Base-by-base conservation (phyloP, 148 eudicot species). In the Nepenthes mirabilis region DNA sequence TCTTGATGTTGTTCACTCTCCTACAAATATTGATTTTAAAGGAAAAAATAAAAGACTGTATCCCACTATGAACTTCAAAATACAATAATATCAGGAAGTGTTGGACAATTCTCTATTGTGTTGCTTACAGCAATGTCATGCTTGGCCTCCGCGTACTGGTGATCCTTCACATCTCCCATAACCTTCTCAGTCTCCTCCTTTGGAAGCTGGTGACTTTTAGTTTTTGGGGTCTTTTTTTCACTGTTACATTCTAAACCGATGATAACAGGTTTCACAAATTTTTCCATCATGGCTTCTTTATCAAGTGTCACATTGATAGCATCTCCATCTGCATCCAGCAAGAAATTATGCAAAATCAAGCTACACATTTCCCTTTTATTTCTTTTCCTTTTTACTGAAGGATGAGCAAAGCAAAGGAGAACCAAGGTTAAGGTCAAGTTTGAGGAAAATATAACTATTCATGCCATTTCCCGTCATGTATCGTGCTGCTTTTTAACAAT, bases 161-260 rank as follows among this genome's bases (percentile, higher is more conserved):
- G 53, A 36, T 62, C 64, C 60, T 33, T 59, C 37, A 52, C 68
- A 55, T 58, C 65, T 52, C 48, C 49, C 60, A 49, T n/a, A n/a
- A 62, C 35, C 68, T 55, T 67, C 61, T 45, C 40, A 59, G 45
- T 47, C 56, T 65, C 68, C 55, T 55, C 54, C 33, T 49, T 56
- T 23, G 23, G 58, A 32, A 55, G 43, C 61, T 62, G 36, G 72
- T 49, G 70, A 23, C 52, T 71, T 64, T 53, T 65, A 55, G 62
- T 43, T 54, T 50, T 54, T 57, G 75, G 67, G 36, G 23, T 33
- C 54, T 59, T 70, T 61, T 59, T 62, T 59, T 52, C 56, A 54
- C 60, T 71, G 60, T 72, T 54, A 77, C 77, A 74, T 33, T 77
- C 68, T 68, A 78, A 65, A 47, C 78, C 77, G 23, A 80, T 48